These are phyloP conservation scores for Typha latifolia DNA, from an alignment of 176 grass and related monocot species.

Conservation along the genomic window DNA sequence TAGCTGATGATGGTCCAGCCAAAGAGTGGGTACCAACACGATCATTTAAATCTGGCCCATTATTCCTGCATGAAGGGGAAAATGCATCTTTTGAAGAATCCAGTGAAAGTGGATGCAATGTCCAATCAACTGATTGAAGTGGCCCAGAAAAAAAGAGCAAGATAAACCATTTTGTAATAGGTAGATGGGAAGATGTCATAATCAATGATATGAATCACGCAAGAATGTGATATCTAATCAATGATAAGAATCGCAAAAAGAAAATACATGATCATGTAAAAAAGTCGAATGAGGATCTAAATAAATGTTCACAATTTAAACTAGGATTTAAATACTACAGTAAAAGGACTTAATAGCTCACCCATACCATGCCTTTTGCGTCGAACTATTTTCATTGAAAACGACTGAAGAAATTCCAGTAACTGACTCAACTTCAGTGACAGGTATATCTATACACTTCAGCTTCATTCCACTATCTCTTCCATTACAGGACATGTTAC, in stretches of 20 bases:
- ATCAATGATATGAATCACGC: too few species aligned
- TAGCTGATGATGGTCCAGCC: conserved; percentile 22
- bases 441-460: neutral
- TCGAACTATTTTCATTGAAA: neutral
- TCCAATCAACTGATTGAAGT: neutral
- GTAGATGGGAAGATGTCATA: too few species aligned
- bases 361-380: neutral
- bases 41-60: conserved; percentile 12
- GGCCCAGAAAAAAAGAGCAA: neutral
- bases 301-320: neutral
- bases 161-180: too few species aligned
- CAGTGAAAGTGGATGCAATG: neutral
- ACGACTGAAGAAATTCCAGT: neutral
- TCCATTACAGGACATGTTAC: conserved; percentile 3
- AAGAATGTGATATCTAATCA: too few species aligned
- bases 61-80: conserved; percentile 16
- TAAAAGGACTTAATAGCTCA: neutral
- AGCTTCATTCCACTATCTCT: neutral
- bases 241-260: too few species aligned
- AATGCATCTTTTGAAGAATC: neutral
- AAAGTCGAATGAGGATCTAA: too few species aligned
- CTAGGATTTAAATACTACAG: neutral
- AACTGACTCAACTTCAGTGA: neutral
- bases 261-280: too few species aligned
- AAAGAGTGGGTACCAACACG: conserved; percentile 23